These are phyloP conservation scores for Lentinula sp. DNA, from an alignment of 768 basidiomycete genomes.

Conservation along the genomic window DNA sequence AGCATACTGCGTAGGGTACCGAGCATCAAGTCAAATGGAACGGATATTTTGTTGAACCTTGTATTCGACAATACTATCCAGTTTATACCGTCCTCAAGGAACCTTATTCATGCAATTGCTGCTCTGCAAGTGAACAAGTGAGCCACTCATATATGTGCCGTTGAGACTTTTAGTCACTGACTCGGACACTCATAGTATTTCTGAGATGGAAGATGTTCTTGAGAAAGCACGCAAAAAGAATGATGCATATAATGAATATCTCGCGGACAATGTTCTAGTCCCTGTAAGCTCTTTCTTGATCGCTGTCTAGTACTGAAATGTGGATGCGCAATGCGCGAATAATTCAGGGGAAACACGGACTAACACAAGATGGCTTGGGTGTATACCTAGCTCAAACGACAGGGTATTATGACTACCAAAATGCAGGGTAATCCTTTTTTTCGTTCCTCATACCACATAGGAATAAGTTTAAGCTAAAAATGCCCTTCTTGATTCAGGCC, in stretches of 20 bases:
- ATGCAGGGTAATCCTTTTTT: background rate
- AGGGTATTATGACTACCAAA: background rate
- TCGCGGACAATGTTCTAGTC: background rate
- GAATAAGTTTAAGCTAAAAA: too few relatives aligned
- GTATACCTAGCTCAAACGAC: background rate
- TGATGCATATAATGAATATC: background rate
- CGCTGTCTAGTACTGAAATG: background rate
- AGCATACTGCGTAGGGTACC: background rate
- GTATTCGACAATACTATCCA: constrained; percentile 4
- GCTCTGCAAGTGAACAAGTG: background rate
- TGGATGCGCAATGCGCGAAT: background rate
- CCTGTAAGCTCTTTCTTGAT: background rate
- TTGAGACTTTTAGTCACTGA: background rate
- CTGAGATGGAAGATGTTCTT: background rate
- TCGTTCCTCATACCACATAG: background rate
- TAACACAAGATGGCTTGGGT: background rate
- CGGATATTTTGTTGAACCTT: background rate
- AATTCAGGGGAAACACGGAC: background rate
- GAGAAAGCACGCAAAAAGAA: background rate
- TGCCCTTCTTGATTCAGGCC: background rate
- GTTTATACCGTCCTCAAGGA: background rate
- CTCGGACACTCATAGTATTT: background rate
- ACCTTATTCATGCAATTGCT: background rate
- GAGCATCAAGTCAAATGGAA: background rate
- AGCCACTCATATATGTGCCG: background rate